Base-by-base conservation (phyloP, 2,329 filamentous ascomycete species). In the Sporothrix curviconia region DNA sequence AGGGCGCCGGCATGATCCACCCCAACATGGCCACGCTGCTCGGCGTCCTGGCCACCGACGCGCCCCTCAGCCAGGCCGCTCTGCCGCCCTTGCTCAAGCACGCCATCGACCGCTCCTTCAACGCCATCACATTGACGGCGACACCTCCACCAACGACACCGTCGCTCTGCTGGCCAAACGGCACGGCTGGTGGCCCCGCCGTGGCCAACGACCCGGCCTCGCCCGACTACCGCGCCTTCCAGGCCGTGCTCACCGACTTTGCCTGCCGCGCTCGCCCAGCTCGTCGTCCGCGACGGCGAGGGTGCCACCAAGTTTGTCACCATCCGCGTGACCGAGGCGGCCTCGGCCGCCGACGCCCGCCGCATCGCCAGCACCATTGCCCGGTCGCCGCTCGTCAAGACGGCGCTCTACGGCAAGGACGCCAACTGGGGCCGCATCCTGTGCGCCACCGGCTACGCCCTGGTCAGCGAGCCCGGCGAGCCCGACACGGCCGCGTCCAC, bases 381-480 rank as follows among this genome's bases (percentile, higher is more conserved):
- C 15, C 84, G 87, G 52, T 96, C 91, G 0, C 90, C 94, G 8
- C 83, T 99, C 12, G 94, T 99, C 65, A 99, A 99, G 79, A 99
- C 94, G 0, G 94, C 94, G 0, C 78, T 99, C 40, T 99, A 99
- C 72, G 94, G 94, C 63, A 90, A 91, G 70, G 94, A 99, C 70
- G 94, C 94, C 17, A 99, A 99, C 77, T 99, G 94, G 94, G 94
- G 94, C 34, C 90, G 94, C 56, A 95, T 99, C 61, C 80, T 97
- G 28, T 97, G 94, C 71, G 92, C 94, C 1, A 91, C 92, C 4
- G 94, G 94, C 3, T 97, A 97, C 69, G 78, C 83, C 14, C 74
- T 84, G 47, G 78, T 86, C 61, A 81, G 79, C 2, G 80, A 82
- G 63, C 82, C 81, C 0, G 81, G 79, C 1, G 71, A 77, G 64